These are phyloP conservation scores for Cladosporium sp. DNA, from an alignment of 2,329 filamentous ascomycete species.

Conservation along the genomic window DNA sequence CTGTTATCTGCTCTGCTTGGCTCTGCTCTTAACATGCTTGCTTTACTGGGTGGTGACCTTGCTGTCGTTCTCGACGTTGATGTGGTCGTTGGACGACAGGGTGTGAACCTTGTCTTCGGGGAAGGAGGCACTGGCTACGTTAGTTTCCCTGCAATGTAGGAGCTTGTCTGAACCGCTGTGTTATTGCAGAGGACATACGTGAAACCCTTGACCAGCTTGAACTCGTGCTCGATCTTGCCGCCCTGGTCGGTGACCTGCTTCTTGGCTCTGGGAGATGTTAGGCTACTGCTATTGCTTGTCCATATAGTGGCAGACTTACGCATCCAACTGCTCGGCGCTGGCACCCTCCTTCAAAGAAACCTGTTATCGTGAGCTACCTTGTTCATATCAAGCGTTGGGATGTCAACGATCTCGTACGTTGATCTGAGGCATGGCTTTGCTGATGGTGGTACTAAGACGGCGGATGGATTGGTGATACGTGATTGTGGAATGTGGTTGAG, in stretches of 20 bases:
- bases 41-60: slow-evolving; percentile 64
- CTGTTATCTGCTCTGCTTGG: neutral
- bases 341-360: slow-evolving; percentile 73
- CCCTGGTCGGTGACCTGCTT: slow-evolving; percentile 68
- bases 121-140: slow-evolving; percentile 62
- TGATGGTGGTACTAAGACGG: slow-evolving; percentile 5
- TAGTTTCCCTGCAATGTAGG: neutral
- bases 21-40: neutral
- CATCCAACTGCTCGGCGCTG: slow-evolving; percentile 60
- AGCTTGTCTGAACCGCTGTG: no score
- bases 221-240: slow-evolving; percentile 79
- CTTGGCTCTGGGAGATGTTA: slow-evolving; percentile 59
- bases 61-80: slow-evolving; percentile 74
- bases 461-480: slow-evolving; percentile 6
- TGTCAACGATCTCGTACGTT: slow-evolving; percentile 21
- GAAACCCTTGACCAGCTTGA: slow-evolving; percentile 85
- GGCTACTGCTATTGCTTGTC: slow-evolving; percentile 1
- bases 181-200: slow-evolving; percentile 56
- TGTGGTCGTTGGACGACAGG: slow-evolving; percentile 63
- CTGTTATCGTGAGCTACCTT: slow-evolving; percentile 42
- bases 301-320: slow-evolving; percentile 44
- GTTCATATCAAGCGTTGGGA: neutral
- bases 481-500: neutral
- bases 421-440: slow-evolving; percentile 24
- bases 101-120: slow-evolving; percentile 61